Evolutionary conservation across 805 yeast genomes (phyloP).

Genomic region (Candida hispaniensis): DNA sequence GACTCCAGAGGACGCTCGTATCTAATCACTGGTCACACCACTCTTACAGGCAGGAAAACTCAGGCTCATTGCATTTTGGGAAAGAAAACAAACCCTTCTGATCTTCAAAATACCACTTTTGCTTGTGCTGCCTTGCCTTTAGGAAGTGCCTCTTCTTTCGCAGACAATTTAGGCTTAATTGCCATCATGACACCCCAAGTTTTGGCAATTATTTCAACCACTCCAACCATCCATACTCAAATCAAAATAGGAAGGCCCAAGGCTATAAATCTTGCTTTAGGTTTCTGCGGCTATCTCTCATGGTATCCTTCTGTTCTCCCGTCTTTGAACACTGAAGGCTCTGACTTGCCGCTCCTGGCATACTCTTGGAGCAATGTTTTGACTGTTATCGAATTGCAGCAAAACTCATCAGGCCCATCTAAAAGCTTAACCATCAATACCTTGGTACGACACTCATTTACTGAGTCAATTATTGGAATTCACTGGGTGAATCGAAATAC

Average conservation of each 20-base stretch:
- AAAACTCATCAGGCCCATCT: conserved; percentile 21
- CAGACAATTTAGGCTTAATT: conserved; percentile 48
- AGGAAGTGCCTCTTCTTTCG: conserved; percentile 43
- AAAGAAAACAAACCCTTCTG: conserved; percentile 17
- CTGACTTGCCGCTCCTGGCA: conserved; percentile 35
- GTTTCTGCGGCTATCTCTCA: conserved; percentile 37
- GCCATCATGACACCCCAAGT: conserved; percentile 47
- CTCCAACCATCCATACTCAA: conserved; percentile 43
- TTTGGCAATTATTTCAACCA: conserved; percentile 44
- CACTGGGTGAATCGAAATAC: conserved; percentile 40
- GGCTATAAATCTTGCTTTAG: conserved; percentile 25
- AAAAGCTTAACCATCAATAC: conserved; percentile 31
- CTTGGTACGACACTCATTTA: conserved; percentile 35
- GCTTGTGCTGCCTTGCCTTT: conserved; percentile 46
- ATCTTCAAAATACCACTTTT: conserved; percentile 28
- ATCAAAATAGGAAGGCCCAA: conserved; percentile 43
- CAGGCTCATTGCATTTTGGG: conserved; percentile 38
- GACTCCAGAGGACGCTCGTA: conserved; percentile 50
- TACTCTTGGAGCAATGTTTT: conserved; percentile 59
- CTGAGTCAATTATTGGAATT: conserved; percentile 42
- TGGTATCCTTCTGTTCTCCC: conserved; percentile 51
- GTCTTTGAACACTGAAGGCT: neutral
- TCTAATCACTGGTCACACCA: conserved; percentile 51
- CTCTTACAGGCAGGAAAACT: conserved; percentile 40
- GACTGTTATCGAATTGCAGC: conserved; percentile 43